These are phyloP conservation scores for Paecilomyces variotii DNA, from an alignment of 2,329 filamentous ascomycete genomes.

Conservation along the genomic window DNA sequence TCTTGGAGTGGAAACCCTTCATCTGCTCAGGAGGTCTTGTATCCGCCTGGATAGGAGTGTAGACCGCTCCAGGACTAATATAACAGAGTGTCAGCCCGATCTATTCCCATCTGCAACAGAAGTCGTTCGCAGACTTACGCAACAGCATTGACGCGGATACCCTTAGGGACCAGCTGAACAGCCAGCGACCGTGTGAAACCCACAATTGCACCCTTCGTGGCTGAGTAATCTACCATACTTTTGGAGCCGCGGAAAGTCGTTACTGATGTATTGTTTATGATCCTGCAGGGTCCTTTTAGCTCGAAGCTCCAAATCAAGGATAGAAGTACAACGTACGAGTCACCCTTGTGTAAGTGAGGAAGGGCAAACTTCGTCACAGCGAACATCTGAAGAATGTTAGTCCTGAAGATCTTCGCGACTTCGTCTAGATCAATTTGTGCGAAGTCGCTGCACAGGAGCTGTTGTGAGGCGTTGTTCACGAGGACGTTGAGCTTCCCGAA, in stretches of 20 bases:
- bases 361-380: slow-evolving; percentile 52
- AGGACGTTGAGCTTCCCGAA: slow-evolving; percentile 43
- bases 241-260: slow-evolving; percentile 48
- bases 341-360: slow-evolving; percentile 46
- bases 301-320: neutral
- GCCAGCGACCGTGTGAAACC: slow-evolving; percentile 49
- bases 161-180: slow-evolving; percentile 46
- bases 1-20: slow-evolving; percentile 22
- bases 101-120: neutral
- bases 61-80: slow-evolving; percentile 23
- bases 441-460: slow-evolving; percentile 47
- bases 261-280: slow-evolving; percentile 50
- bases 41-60: slow-evolving; percentile 29
- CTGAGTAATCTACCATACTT: slow-evolving; percentile 47
- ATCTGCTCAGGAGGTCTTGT: slow-evolving; percentile 26
- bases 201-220: slow-evolving; percentile 52
- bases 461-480: slow-evolving; percentile 53
- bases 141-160: slow-evolving; percentile 48
- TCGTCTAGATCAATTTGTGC: slow-evolving; percentile 47
- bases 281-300: slow-evolving; percentile 23
- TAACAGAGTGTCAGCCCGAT: neutral
- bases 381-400: slow-evolving; percentile 52
- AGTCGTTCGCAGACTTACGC: slow-evolving; percentile 21
- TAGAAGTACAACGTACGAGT: slow-evolving; percentile 26
- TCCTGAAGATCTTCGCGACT: slow-evolving; percentile 50